Percentiles rank a stretch among this genome's conserved stretches.
Conservation (phyloP, 495 filamentous ascomycete species). For the Penicillium taxi region DNA sequence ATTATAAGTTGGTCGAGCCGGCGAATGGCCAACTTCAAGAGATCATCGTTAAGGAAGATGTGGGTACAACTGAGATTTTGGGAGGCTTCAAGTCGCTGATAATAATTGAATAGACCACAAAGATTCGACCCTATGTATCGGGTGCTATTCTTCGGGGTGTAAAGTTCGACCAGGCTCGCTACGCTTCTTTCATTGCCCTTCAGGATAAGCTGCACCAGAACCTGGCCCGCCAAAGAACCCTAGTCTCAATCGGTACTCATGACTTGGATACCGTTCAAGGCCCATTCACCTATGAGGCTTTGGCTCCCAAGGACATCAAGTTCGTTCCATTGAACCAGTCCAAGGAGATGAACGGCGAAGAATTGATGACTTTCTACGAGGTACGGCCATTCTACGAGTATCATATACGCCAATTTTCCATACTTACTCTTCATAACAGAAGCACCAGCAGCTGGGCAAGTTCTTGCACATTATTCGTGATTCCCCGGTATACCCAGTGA, state of each 20-base stretch:
- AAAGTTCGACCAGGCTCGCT: constrained; percentile 81
- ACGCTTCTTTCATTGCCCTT: constrained; percentile 94
- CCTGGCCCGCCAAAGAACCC: constrained; percentile 80
- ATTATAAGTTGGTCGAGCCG: constrained; percentile 65
- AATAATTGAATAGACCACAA: constrained; percentile 48
- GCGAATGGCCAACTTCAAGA: constrained; percentile 65
- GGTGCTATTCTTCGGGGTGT: constrained; percentile 81
- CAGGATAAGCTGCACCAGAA: constrained; percentile 99
- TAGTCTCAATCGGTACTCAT: constrained; percentile 95
- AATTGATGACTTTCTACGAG: constrained; percentile 93
- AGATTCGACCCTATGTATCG: constrained; percentile 78
- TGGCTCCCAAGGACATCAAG: constrained; percentile 83
- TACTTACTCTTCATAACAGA: constrained; percentile 33
- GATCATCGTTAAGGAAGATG: constrained; percentile 68
- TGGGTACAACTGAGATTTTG: constrained; percentile 22
- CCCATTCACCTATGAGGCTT: constrained; percentile 93
- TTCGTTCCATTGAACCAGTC: constrained; percentile 89
- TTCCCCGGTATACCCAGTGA: constrained; percentile 91
- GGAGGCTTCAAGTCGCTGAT: background rate
- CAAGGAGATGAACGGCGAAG: constrained; percentile 73
- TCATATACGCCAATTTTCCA: constrained; percentile 6
- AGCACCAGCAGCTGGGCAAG: constrained; percentile 71
- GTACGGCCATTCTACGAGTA: constrained; percentile 35
- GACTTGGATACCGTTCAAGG: constrained; percentile 90
- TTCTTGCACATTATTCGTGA: constrained; percentile 91